Evolutionary conservation across 2,329 filamentous ascomycete genomes (phyloP).

Genomic region (Metarhizium anisopliae): DNA sequence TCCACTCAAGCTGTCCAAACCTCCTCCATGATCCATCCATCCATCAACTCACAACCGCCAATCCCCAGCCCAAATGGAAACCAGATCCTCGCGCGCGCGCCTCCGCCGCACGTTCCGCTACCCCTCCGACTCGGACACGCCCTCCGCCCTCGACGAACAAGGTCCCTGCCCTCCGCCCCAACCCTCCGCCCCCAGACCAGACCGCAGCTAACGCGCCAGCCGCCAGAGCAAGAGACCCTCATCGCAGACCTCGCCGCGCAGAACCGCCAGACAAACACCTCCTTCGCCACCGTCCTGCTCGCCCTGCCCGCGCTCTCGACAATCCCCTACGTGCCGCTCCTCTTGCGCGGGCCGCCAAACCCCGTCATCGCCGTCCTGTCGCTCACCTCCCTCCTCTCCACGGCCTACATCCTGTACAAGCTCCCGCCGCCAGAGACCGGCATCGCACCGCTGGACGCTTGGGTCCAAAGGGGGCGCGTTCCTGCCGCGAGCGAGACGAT

Average conservation of each 20-base stretch:
- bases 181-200: background rate
- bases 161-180: conserved; percentile 26
- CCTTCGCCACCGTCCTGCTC: conserved; percentile 50
- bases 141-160: conserved; percentile 66
- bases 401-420: conserved; percentile 49
- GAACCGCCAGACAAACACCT: conserved; percentile 49
- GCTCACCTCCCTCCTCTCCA: conserved; percentile 54
- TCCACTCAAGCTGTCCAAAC: background rate
- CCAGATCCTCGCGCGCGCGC: conserved; percentile 38
- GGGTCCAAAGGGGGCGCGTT: conserved; percentile 21
- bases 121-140: conserved; percentile 48
- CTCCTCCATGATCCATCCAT: background rate
- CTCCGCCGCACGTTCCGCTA: conserved; percentile 73
- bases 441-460: conserved; percentile 38
- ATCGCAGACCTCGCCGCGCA: conserved; percentile 45
- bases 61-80: conserved; percentile 1
- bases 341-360: conserved; percentile 22
- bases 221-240: conserved; percentile 55
- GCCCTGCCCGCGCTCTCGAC: conserved; percentile 47
- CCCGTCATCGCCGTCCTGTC: conserved; percentile 44
- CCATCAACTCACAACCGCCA: background rate
- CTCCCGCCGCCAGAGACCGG: conserved; percentile 48
- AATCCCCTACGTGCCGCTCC: conserved; percentile 40
- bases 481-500: conserved; percentile 9
- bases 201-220: conserved; percentile 8